A percentile compares a stretch with the other conserved stretches of the same genome.
phyloP scores from a whole-genome alignment of 2,329 filamentous ascomycete genomes.

The Epichloe gansuensis region DNA sequence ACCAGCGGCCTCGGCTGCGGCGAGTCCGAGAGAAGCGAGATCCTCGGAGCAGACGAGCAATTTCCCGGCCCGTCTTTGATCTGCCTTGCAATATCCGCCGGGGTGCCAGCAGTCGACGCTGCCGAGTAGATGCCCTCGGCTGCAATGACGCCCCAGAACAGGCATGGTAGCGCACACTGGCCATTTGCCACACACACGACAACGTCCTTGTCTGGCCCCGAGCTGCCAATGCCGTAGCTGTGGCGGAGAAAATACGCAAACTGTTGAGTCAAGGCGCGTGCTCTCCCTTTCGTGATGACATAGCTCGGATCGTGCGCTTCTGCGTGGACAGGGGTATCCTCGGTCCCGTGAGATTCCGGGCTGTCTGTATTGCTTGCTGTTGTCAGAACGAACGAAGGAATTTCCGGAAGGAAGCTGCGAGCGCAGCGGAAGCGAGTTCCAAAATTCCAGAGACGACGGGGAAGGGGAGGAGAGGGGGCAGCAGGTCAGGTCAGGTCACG shows the following conservation, averaged over 20 bases:
- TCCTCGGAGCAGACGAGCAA: conserved; percentile 35
- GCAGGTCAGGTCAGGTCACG: background rate
- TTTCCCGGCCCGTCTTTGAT: conserved; percentile 24
- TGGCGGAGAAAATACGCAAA: conserved; percentile 43
- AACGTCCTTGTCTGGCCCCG: conserved; percentile 37
- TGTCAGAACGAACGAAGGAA: too few species aligned
- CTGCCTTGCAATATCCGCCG: conserved; percentile 37
- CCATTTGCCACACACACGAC: conserved; percentile 45
- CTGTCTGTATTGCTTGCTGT: conserved; percentile 21
- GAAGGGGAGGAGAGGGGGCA: background rate
- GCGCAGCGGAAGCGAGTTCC: too few species aligned
- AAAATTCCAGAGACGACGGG: background rate
- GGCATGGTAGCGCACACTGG: conserved; percentile 38
- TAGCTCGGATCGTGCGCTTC: conserved; percentile 45
- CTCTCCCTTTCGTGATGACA: conserved; percentile 38
- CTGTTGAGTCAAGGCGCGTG: conserved; percentile 35
- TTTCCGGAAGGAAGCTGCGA: too few species aligned
- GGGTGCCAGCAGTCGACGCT: conserved; percentile 37
- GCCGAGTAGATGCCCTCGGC: conserved; percentile 48
- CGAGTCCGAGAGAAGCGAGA: conserved; percentile 31
- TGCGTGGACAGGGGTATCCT: conserved; percentile 41
- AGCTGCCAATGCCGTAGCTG: conserved; percentile 37
- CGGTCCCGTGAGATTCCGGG: conserved; percentile 18
- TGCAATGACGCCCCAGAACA: conserved; percentile 45
- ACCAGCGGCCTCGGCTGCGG: conserved; percentile 34